Conservation (phyloP, 768 basidiomycete species). For the Lentinula raphanica region DNA sequence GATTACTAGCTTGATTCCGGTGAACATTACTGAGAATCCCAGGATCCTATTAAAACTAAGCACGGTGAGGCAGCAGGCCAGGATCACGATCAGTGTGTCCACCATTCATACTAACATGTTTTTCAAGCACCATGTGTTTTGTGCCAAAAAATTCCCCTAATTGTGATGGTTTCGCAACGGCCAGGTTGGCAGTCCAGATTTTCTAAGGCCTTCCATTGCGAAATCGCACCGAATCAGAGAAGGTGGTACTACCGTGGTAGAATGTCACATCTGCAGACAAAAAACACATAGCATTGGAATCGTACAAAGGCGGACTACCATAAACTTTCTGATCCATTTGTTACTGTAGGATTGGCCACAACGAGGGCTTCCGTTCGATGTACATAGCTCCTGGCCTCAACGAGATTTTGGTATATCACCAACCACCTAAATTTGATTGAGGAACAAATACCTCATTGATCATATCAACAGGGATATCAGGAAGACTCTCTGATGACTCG, state of each 20-base stretch:
- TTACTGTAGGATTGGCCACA: background rate
- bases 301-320: background rate
- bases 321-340: conserved; percentile 1
- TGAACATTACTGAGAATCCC: background rate
- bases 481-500: conserved; percentile 52
- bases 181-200: too few relatives aligned
- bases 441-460: conserved; percentile 43
- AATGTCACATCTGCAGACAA: background rate
- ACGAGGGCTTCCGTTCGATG: background rate
- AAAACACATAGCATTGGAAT: background rate
- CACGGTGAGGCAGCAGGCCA: background rate
- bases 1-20: background rate
- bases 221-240: background rate
- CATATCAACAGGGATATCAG: conserved; percentile 57
- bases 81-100: background rate
- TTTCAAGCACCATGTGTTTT: background rate
- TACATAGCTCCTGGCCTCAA: background rate
- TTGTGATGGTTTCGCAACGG: too few relatives aligned
- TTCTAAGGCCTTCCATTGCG: too few relatives aligned
- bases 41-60: background rate
- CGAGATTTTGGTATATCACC: background rate
- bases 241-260: too few relatives aligned
- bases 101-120: background rate
- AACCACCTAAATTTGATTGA: background rate
- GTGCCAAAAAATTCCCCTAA: background rate